Evolutionary conservation across 2,329 filamentous ascomycete genomes (phyloP).

Genomic region (Xylariaceae sp.): DNA sequence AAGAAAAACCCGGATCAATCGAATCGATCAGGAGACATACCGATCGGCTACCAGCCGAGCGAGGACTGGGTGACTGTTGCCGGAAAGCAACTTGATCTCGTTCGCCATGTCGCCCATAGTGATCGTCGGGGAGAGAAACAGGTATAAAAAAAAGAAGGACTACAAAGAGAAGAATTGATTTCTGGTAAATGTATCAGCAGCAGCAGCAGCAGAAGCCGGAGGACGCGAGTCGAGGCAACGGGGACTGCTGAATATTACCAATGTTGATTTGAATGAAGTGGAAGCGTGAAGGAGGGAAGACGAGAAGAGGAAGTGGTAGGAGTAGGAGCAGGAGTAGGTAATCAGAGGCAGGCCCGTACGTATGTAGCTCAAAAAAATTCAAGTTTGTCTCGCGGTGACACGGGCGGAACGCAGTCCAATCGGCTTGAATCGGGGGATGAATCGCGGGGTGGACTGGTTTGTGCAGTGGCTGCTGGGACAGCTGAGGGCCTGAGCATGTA

Average conservation of each 20-base stretch:
- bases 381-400: slow-evolving; percentile 8
- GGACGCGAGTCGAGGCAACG: not conserved
- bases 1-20: not conserved
- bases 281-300: not conserved
- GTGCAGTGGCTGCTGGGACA: not conserved
- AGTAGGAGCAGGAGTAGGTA: not conserved
- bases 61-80: slow-evolving; percentile 37
- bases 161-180: not conserved
- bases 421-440: slow-evolving; percentile 15
- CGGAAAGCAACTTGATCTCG: slow-evolving; percentile 39
- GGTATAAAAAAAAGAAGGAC: slow-evolving; percentile 5
- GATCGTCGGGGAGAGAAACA: slow-evolving; percentile 1
- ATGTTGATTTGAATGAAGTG: slow-evolving; percentile 4
- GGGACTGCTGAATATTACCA: not conserved
- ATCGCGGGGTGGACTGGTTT: slow-evolving; percentile 14
- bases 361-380: slow-evolving; percentile 9
- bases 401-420: slow-evolving; percentile 13
- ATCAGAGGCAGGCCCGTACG: not conserved
- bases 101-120: slow-evolving; percentile 29
- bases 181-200: slow-evolving; percentile 6
- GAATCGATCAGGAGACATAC: slow-evolving; percentile 25
- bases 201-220: not conserved
- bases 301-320: not conserved
- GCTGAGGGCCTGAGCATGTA: not conserved
- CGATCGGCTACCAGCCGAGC: slow-evolving; percentile 36